A percentile compares a stretch with the other conserved stretches of the same genome.
phyloP scores from a whole-genome alignment of 441 rosid species.

The Brassica balearica region DNA sequence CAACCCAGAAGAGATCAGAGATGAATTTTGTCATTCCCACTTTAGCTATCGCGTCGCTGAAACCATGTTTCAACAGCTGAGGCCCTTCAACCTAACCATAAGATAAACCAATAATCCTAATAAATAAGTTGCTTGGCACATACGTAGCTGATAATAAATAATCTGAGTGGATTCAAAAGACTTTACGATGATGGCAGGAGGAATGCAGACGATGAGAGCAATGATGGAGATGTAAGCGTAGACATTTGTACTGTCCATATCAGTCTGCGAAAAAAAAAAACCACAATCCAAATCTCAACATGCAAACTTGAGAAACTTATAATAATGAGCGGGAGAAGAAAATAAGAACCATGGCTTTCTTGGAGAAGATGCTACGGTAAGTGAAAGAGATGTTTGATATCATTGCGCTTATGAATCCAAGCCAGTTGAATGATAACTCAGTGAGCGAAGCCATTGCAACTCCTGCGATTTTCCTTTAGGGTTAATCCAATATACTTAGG shows the following conservation, averaged over 20 bases:
- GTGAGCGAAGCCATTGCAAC: slow-evolving; percentile 95
- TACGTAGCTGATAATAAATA: slow-evolving; percentile 17
- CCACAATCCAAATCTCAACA: not conserved
- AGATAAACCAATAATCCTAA: slow-evolving; percentile 3
- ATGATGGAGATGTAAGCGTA: slow-evolving; percentile 96
- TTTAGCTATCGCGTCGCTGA: slow-evolving; percentile 77
- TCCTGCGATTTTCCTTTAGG: slow-evolving; percentile 46
- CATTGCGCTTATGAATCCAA: slow-evolving; percentile 94
- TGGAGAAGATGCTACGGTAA: slow-evolving; percentile 90
- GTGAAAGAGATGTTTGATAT: slow-evolving; percentile 94
- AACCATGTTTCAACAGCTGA: slow-evolving; percentile 72
- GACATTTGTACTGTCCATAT: slow-evolving; percentile 93
- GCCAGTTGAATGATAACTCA: slow-evolving; percentile 93
- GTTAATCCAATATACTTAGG: slow-evolving; percentile 9
- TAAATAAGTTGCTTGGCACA: not conserved
- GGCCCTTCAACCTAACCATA: slow-evolving; percentile 83
- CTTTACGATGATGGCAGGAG: slow-evolving; percentile 87
- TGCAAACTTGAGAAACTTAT: slow-evolving; percentile 9
- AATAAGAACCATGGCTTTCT: slow-evolving; percentile 87
- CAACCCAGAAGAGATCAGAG: slow-evolving; percentile 95
- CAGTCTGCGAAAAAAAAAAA: slow-evolving; percentile 62
- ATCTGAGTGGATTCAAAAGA: slow-evolving; percentile 22
- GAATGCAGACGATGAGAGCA: slow-evolving; percentile 85
- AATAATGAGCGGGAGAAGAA: not conserved
- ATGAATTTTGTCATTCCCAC: slow-evolving; percentile 83